phyloP scores from a whole-genome alignment of 2,329 filamentous ascomycete genomes.

The Trichoderma atrobrunneum region DNA sequence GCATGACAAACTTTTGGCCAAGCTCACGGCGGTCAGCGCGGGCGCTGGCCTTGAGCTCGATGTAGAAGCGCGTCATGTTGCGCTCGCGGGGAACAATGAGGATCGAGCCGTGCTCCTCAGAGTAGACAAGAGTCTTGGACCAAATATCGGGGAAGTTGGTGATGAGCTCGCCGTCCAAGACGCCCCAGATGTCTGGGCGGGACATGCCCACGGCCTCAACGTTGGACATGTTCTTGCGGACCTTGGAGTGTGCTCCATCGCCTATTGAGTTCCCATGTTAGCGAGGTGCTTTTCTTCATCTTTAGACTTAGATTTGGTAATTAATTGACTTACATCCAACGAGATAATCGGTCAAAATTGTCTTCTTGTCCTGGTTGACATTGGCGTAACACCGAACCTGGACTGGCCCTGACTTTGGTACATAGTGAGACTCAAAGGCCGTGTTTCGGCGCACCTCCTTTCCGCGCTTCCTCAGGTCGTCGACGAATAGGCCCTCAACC shows the following conservation, averaged over 20 bases:
- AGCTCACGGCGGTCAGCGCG: constrained; percentile 60
- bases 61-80: constrained; percentile 61
- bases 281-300: background rate
- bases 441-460: constrained; percentile 62
- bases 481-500: constrained; percentile 67
- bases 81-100: constrained; percentile 66
- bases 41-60: constrained; percentile 53
- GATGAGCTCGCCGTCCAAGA: constrained; percentile 42
- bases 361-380: constrained; percentile 49
- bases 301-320: background rate
- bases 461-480: constrained; percentile 64
- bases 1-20: constrained; percentile 60
- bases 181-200: constrained; percentile 51
- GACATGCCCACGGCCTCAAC: constrained; percentile 56
- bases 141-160: constrained; percentile 60
- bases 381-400: constrained; percentile 52
- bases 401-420: constrained; percentile 42
- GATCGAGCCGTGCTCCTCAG: constrained; percentile 52
- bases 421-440: constrained; percentile 57
- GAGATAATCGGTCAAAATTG: constrained; percentile 59
- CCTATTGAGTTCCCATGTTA: constrained; percentile 35
- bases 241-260: constrained; percentile 69
- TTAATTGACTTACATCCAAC: constrained; percentile 57
- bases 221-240: constrained; percentile 61
- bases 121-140: constrained; percentile 57